phyloP scores from a whole-genome alignment of 176 grass and related monocot genomes.

The Saccharum officinarum region DNA sequence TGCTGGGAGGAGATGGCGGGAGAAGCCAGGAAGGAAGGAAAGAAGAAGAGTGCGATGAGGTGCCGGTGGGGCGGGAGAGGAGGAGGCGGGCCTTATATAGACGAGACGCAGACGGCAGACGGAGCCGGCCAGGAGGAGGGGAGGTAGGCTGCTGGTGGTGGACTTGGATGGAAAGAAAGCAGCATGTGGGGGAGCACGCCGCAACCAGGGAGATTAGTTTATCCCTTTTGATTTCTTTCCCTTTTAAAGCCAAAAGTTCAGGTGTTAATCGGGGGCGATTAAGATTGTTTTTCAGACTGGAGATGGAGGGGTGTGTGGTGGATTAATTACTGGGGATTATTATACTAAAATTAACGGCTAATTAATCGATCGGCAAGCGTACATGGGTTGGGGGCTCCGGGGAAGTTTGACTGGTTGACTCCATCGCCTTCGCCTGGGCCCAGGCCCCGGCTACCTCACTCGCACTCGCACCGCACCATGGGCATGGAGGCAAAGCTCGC shows the following conservation, averaged over 20 bases:
- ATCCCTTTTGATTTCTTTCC: slow-evolving; percentile 33
- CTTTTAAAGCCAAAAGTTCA: slow-evolving; percentile 73
- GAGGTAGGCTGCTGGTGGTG: slow-evolving; percentile 24
- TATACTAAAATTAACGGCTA: background rate
- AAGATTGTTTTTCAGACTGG: background rate
- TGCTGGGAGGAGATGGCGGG: slow-evolving; percentile 22
- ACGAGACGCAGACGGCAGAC: background rate
- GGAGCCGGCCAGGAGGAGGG: background rate
- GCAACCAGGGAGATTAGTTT: slow-evolving; percentile 63
- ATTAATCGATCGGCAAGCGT: background rate
- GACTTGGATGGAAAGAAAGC: slow-evolving; percentile 22
- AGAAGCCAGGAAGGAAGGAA: slow-evolving; percentile 30
- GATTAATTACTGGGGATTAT: background rate
- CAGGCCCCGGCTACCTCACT: background rate
- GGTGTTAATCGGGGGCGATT: slow-evolving; percentile 35
- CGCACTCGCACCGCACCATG: background rate
- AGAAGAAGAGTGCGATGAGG: slow-evolving; percentile 41
- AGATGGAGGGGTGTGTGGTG: background rate
- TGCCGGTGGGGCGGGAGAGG: slow-evolving; percentile 54
- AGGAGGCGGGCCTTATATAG: slow-evolving; percentile 56
- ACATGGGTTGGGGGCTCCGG: slow-evolving; percentile 5
- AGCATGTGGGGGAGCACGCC: slow-evolving; percentile 78
- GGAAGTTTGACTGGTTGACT: slow-evolving; percentile 29
- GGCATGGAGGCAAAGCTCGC: background rate
- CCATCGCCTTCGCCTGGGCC: background rate